Evolutionary conservation across 169 alveolate species (phyloP), one percentile per base, ranked within the genome.

Genomic region (Eimeria acervulina): DNA sequence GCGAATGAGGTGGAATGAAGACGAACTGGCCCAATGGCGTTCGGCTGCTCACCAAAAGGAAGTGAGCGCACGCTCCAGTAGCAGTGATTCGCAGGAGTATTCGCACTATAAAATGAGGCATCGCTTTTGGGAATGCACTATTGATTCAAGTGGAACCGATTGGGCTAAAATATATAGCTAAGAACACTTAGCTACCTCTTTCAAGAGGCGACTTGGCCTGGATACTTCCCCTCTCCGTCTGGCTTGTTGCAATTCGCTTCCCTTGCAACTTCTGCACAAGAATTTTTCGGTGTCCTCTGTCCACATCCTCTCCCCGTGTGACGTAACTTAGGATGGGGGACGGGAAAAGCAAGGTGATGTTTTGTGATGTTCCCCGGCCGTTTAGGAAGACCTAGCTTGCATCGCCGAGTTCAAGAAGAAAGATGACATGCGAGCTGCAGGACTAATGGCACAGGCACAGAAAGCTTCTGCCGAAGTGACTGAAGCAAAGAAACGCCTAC

Each of bases 21-120:
- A 99, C 95, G 99, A 99, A 96, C 98, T 99, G 63, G 99, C 98
- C 96, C 99, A 99, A 96, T 99, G 99, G 99, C 99, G 99, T 47
- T 97, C 98, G 44, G 99, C 99, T 36, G 99, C 99, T 23, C 96
- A 99, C 80, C 98, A 98, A 96, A 99, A 99, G 96, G 99, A 99
- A 94, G 96, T 88, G 80, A 76, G 61, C 52, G 63, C 47, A 38
- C 15, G 78, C 47, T 12, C 83, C 83, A 59, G 51, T 19, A 83
- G 26, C 89, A 12, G 8, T 13, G 15, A 42, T 26, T 78, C 63
- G 63, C 63, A 26, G 38, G 55, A 26, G 52, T 40, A 44, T 40
- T 42, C 52, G 12, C 63, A 26, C 3, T n/a, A 42, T 26, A 80
- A 80, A n/a, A 36, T 36, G 28, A 36, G 28, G 13, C 28, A 17